Base-by-base conservation (phyloP, 1,284 basidiomycete species). In the Austroboletus olivaceoglutinosus region DNA sequence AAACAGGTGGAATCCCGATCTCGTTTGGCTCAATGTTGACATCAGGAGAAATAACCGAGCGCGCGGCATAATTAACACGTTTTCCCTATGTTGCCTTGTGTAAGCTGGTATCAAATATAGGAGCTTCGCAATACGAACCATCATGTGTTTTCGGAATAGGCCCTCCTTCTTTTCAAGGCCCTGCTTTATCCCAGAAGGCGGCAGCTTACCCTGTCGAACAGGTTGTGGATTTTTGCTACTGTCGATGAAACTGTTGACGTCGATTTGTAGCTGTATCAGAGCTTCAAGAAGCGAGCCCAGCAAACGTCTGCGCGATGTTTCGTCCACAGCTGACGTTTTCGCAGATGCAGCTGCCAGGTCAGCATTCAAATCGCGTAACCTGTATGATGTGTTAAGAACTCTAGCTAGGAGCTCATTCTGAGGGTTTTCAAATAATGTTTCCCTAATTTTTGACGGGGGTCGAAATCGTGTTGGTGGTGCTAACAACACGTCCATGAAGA, bases 11-110 rank as follows among this genome's bases (percentile, higher is more conserved):
- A 23, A 99, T 86, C 48, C 97, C 97, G 54, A 99, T 99, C 71
- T 99, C 97, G 71, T 95, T 97, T 34, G 97, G 94, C 74, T 99
- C 97, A 60, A 99, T 98, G 71, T 99, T 99, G 67, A 98, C 93
- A 67, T 99, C 97, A 11, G 97, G 97, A 29, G 97, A 99, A 58
- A 99, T 99, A 67, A 99, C 97, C 15, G 97, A 99, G 59, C 97
- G 93, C 30, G 97, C 97, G 38, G 97, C 94, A 69, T 97, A 98
- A 71, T 99, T 99, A 63, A 99, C 97, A 69, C 97, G 94, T 78
- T 99, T 99, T 37, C 97, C 97, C 93, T 95, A 53, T 19, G 48
- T 52, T 16, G 25, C 36, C n/a, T 54, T 48, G 39, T 16, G 41
- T 51, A 27, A 52, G 52, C 27, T 29, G 16, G 18, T 47, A 46